A percentile compares a stretch with the other conserved stretches of the same genome.
Conservation (phyloP, 1,284 basidiomycete genomes). For the Malassezia vespertilionis region DNA sequence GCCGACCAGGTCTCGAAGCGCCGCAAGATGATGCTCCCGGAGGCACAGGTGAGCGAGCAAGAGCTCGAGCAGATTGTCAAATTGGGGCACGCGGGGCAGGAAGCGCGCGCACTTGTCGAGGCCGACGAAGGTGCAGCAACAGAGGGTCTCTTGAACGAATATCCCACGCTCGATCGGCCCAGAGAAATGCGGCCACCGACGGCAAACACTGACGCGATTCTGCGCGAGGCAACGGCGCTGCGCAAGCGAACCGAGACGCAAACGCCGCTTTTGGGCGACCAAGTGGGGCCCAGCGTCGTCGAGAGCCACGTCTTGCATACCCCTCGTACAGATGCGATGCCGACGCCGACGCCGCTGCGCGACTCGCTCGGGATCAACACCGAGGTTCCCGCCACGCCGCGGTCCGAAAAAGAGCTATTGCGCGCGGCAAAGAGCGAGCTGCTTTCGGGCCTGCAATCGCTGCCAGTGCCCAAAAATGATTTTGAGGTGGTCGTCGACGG, state of each 20-base stretch:
- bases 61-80: slow-evolving; percentile 98
- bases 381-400: slow-evolving; percentile 27
- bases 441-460: slow-evolving; percentile 65
- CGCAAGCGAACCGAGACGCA: slow-evolving; percentile 82
- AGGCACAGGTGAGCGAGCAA: slow-evolving; percentile 84
- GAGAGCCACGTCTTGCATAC: slow-evolving; percentile 82
- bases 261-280: slow-evolving; percentile 87
- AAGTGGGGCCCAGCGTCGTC: too few species aligned
- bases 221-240: slow-evolving; percentile 87
- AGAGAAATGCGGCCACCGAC: too few species aligned
- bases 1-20: slow-evolving; percentile 86
- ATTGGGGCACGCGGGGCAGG: slow-evolving; percentile 84
- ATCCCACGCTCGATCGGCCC: slow-evolving; percentile 75
- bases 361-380: slow-evolving; percentile 80
- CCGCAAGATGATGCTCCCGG: slow-evolving; percentile 71
- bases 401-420: slow-evolving; percentile 21
- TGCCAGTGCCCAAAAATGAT: slow-evolving; percentile 93
- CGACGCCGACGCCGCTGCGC: slow-evolving; percentile 62
- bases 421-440: slow-evolving; percentile 52
- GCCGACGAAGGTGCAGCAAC: slow-evolving; percentile 55
- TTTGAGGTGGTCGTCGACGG: slow-evolving; percentile 88
- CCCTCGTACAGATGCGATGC: slow-evolving; percentile 51
- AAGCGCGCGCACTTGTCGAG: slow-evolving; percentile 67
- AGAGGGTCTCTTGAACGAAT: slow-evolving; percentile 75
- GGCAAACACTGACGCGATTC: slow-evolving; percentile 66